Base-by-base conservation (phyloP, 2,329 filamentous ascomycete species). In the Phialophora chinensis region DNA sequence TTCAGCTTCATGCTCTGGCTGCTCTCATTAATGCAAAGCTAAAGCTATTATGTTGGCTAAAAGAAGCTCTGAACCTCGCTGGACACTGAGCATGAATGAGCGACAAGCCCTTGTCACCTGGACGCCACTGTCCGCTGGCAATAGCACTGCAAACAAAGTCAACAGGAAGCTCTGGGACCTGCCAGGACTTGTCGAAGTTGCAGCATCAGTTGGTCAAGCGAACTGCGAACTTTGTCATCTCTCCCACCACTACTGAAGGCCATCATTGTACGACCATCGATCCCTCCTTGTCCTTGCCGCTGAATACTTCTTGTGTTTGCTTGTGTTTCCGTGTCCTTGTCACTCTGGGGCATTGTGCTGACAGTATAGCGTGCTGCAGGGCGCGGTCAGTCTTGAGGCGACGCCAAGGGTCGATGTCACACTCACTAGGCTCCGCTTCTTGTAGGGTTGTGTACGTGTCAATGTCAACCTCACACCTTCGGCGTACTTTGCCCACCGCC, bases 1-100 rank as follows among this genome's bases (percentile, higher is more conserved):
- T 35, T 61, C 31, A 61, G 59, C 49, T 38, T 44, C 17, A 14
- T 10, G 23, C 6, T 52, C 14, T 47, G 7, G 49, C 59, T 33
- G 59, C 35, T 61, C 33, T 50, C 29, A 61, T 42, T 61, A 29
- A 47, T 52, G 38, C 33, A 20, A 53, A 42, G 59, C 49, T 61
- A 61, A 52, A 27, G 42, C 42, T 60, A 50, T 44, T 31, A 20
- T 23, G 7, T 31, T 50, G 44, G 17, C 49, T 53, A 53, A 29
- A 12, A 53, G 27, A 10, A 25, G 49, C 27, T 53, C 49, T 25
- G 14, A n/a, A 17, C 17, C 38, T 44, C 17, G 17, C 38, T 44
- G 38, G 38, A 17, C 17, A n/a, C 38, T 44, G 38, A 8, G 38
- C 38, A n/a, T n/a, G 38, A 44, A 44, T n/a, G 38, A 44, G 12